phyloP scores from a whole-genome alignment of 2,329 filamentous ascomycete genomes.

The Lachnellula suecica region DNA sequence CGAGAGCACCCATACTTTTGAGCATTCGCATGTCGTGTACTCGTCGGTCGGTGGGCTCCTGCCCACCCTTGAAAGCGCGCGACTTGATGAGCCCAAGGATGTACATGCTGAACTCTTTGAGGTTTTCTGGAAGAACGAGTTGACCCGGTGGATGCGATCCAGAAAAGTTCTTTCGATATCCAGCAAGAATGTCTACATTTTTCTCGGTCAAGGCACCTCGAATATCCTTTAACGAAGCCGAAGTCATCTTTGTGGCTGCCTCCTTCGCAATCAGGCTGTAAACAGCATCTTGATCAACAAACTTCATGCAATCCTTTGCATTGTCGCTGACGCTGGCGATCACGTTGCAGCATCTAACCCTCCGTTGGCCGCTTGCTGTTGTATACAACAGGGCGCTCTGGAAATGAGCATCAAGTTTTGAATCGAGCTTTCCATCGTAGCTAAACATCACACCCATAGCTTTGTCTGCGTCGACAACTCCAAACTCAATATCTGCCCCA shows the following conservation, averaged over 20 bases:
- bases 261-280: slow-evolving; percentile 89
- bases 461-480: slow-evolving; percentile 89
- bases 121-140: slow-evolving; percentile 89
- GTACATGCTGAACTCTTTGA: slow-evolving; percentile 98
- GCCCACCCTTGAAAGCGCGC: slow-evolving; percentile 88
- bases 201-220: slow-evolving; percentile 82
- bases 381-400: slow-evolving; percentile 95
- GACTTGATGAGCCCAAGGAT: slow-evolving; percentile 87
- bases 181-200: slow-evolving; percentile 86
- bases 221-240: slow-evolving; percentile 79
- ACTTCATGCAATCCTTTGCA: slow-evolving; percentile 82
- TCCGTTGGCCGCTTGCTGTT: slow-evolving; percentile 81
- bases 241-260: slow-evolving; percentile 78
- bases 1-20: slow-evolving; percentile 79
- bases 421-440: slow-evolving; percentile 96
- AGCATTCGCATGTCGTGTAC: slow-evolving; percentile 91
- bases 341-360: slow-evolving; percentile 89
- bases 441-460: slow-evolving; percentile 87
- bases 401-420: slow-evolving; percentile 96
- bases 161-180: slow-evolving; percentile 90
- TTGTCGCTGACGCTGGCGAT: slow-evolving; percentile 90
- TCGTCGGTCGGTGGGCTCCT: slow-evolving; percentile 85
- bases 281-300: slow-evolving; percentile 94
- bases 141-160: slow-evolving; percentile 84
- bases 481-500: slow-evolving; percentile 91